phyloP scores from a whole-genome alignment of 2,329 filamentous ascomycete genomes.

The Dactylellina sp. region DNA sequence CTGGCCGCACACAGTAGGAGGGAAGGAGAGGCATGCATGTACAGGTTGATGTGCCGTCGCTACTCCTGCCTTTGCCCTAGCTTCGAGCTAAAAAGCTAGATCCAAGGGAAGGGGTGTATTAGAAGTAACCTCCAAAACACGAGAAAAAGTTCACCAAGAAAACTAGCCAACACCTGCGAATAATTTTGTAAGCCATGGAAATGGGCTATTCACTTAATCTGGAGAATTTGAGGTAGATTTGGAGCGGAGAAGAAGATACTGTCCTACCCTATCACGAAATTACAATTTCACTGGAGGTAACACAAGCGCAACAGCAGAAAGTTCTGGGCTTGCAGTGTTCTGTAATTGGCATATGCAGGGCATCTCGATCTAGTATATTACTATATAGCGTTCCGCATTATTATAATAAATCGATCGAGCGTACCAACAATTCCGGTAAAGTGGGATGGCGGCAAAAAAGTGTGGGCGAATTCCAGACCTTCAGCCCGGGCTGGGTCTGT shows the following conservation, averaged over 20 bases:
- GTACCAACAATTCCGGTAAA: not conserved
- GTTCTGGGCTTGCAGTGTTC: conserved; percentile 26
- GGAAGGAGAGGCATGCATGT: conserved; percentile 5
- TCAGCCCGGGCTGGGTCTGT: not conserved
- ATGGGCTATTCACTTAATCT: conserved; percentile 13
- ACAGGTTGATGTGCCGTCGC: conserved; percentile 24
- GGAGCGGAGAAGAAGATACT: conserved; percentile 25
- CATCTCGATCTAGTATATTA: conserved; percentile 20
- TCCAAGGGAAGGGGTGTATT: conserved; percentile 46
- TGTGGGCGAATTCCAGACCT: not conserved
- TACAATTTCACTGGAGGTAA: conserved; percentile 32
- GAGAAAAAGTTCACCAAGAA: conserved; percentile 15
- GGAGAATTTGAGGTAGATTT: conserved; percentile 40
- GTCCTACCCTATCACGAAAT: conserved; percentile 36
- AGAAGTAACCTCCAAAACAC: conserved; percentile 9
- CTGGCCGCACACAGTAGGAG: conserved; percentile 15
- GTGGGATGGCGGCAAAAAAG: conserved; percentile 16
- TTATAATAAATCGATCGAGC: conserved; percentile 12
- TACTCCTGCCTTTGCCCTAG: conserved; percentile 38
- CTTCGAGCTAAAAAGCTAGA: conserved; percentile 26
- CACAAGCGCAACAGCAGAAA: conserved; percentile 40
- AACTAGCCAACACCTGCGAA: not conserved
- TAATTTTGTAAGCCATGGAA: conserved; percentile 16
- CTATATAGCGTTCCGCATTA: conserved; percentile 3
- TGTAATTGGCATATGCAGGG: conserved; percentile 40